Percentiles rank a stretch among this genome's conserved stretches.
Conservation (phyloP, 768 basidiomycete genomes). For the Kwoniella sp. region DNA sequence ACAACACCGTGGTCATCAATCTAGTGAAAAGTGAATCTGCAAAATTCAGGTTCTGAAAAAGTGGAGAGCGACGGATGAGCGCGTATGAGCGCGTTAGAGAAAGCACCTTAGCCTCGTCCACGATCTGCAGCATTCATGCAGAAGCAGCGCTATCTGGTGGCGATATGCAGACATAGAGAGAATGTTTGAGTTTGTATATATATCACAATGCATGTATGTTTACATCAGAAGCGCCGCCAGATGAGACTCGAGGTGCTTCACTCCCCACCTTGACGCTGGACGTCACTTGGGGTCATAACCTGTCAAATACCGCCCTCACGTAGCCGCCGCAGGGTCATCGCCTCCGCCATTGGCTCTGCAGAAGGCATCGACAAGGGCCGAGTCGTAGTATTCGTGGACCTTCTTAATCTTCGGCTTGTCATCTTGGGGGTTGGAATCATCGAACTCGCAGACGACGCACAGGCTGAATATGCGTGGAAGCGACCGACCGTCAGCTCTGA, state of each 20-base stretch:
- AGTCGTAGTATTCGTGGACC: conserved; percentile 10
- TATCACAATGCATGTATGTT: neutral
- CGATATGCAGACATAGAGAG: neutral
- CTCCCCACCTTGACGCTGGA: too few species aligned
- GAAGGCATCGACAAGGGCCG: conserved; percentile 9
- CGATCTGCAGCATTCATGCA: too few species aligned
- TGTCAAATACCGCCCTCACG: too few species aligned
- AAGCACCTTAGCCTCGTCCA: neutral
- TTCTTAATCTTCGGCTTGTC: conserved; percentile 7
- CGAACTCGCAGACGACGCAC: conserved; percentile 3
- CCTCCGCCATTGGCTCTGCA: neutral
- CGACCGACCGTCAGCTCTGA: neutral
- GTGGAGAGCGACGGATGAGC: too few species aligned
- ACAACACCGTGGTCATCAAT: conserved; percentile 81
- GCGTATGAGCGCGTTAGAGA: neutral
- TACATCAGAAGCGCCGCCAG: neutral
- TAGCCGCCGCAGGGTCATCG: neutral
- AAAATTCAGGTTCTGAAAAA: conserved; percentile 44
- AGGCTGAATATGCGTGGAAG: neutral
- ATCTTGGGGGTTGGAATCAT: neutral
- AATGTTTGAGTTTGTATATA: neutral
- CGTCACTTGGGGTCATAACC: too few species aligned
- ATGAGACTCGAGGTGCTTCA: too few species aligned
- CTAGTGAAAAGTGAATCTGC: conserved; percentile 59
- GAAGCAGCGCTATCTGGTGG: neutral